Conservation (phyloP, 805 yeast genomes). For the Starmerella potacharoeniae region DNA sequence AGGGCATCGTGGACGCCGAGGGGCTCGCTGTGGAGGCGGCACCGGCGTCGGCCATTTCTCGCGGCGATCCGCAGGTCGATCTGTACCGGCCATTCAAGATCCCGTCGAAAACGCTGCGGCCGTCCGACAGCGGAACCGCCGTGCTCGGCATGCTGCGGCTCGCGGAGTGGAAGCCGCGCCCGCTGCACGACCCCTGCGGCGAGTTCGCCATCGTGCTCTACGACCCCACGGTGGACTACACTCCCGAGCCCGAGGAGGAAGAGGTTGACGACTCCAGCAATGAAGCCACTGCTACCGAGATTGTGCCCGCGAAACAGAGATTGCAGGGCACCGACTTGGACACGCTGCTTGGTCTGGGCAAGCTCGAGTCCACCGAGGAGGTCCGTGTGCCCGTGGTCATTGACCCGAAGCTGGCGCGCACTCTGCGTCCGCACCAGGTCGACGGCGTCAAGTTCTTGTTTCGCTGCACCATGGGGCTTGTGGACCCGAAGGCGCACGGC, state of each 20-base stretch:
- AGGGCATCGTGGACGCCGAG: slow-evolving; percentile 6
- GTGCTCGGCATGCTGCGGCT: slow-evolving; percentile 74
- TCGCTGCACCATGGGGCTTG: slow-evolving; percentile 77
- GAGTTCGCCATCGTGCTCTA: slow-evolving; percentile 90
- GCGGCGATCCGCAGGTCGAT: slow-evolving; percentile 4
- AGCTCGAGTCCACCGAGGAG: slow-evolving; percentile 30
- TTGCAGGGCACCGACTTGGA: slow-evolving; percentile 41
- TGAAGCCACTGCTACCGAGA: slow-evolving; percentile 1
- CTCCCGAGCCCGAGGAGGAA: slow-evolving; percentile 21
- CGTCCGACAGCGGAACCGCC: slow-evolving; percentile 39
- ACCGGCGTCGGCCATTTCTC: background rate
- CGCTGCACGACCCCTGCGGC: slow-evolving; percentile 88
- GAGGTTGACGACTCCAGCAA: slow-evolving; percentile 3
- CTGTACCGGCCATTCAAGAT: slow-evolving; percentile 14
- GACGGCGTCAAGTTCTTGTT: slow-evolving; percentile 90
- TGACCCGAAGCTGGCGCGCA: slow-evolving; percentile 75
- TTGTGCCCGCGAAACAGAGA: slow-evolving; percentile 18
- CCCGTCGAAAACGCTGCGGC: slow-evolving; percentile 15
- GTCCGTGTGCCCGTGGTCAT: slow-evolving; percentile 87
- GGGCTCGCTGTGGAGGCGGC: background rate
- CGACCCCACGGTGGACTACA: slow-evolving; percentile 80
- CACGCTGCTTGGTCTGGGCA: slow-evolving; percentile 63
- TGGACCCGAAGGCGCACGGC: slow-evolving; percentile 60
- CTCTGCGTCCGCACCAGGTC: slow-evolving; percentile 89
- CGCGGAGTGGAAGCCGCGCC: slow-evolving; percentile 62